These are phyloP conservation scores for Tephrocybe sp. DNA, from an alignment of 768 basidiomycete genomes.

Conservation along the genomic window DNA sequence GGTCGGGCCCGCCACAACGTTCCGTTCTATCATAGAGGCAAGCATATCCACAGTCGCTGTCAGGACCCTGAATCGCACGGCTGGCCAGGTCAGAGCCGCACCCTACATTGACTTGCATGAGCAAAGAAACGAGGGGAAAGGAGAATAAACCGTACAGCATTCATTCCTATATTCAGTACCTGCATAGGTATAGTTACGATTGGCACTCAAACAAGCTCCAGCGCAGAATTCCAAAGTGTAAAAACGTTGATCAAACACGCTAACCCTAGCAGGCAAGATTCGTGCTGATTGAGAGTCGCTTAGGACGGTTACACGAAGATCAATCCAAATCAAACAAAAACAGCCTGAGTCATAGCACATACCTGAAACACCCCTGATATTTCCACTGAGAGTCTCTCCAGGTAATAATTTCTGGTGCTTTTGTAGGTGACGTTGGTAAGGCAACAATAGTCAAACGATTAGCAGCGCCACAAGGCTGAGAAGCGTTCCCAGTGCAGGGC, in stretches of 20 bases:
- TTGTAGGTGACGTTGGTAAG: slow-evolving; percentile 4
- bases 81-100: background rate
- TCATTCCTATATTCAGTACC: background rate
- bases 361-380: background rate
- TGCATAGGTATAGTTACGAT: background rate
- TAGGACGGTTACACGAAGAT: too few relatives aligned
- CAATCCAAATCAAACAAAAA: too few relatives aligned
- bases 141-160: background rate
- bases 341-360: too few relatives aligned
- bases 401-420: slow-evolving; percentile 6
- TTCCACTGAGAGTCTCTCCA: background rate
- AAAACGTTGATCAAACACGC: background rate
- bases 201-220: slow-evolving; percentile 5
- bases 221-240: slow-evolving; percentile 12
- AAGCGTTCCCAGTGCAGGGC: slow-evolving; percentile 2
- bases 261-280: background rate
- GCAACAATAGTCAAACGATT: slow-evolving; percentile 3
- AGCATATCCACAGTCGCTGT: slow-evolving; percentile 1
- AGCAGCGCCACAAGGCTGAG: background rate
- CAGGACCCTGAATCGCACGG: background rate
- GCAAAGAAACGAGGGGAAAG: background rate
- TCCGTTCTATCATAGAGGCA: background rate
- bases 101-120: background rate
- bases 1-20: background rate
- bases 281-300: slow-evolving; percentile 7